Base-by-base conservation (phyloP, 805 yeast species). In the Cyberlindnera veronae region DNA sequence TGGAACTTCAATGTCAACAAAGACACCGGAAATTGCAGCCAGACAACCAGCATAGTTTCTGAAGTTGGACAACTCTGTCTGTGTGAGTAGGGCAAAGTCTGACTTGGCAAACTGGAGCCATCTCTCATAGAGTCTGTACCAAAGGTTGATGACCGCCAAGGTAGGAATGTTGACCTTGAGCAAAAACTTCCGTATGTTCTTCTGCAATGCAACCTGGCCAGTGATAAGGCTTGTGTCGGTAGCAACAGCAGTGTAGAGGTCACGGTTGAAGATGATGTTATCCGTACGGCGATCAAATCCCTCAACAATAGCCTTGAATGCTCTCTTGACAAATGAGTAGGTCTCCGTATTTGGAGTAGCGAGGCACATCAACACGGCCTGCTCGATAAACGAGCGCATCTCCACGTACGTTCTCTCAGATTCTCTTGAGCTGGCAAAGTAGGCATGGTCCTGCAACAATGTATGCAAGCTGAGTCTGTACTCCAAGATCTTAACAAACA, bases 121-220 rank as follows among this genome's bases (percentile, higher is more conserved):
- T 19, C 76, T 57, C 26, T 67, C 67, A 52, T 71, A 79, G 43
- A 80, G 71, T 27, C 64, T 45, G 3, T 54, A 49, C 76, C 76
- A 74, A 5, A 66, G 65, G 13, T 57, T 61, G 3, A 69, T 44
- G 22, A 73, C 54, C 3, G 74, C 68, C 9, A 46, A 36, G 3
- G 63, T 56, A 8, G 69, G 62, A 4, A 39, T 46, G 15, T 49
- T 44, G 11, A 61, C 50, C 8, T 48, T 48, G 31, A 58, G 48
- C 35, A 66, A 51, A 30, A 53, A 48, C 44, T 57, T 72, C 55
- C 84, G 69, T 38, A 84, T 61, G 43, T 78, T 74, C 55, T 84
- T 83, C 53, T 84, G 89, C 26, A 84, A 68, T 0, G 95, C 89
- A 21, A 82, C 79, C 16, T 80, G 71, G 21, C 93, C 90, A 1